Evolutionary conservation across 1,139 yeast species (phyloP).

Genomic region (Petasospora fabianii): DNA sequence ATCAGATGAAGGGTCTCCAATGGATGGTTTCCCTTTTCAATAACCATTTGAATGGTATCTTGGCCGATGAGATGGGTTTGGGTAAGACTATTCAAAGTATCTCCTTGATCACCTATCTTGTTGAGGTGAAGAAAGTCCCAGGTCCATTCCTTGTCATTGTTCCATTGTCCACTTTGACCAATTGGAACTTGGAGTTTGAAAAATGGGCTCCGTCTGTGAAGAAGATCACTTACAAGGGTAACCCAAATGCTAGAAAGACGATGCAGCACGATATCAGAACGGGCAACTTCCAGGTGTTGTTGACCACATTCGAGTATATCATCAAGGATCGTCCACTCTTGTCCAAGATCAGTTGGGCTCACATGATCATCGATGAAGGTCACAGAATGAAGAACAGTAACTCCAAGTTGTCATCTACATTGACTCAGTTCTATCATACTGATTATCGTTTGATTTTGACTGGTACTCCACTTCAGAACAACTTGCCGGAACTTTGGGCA

Average conservation of each 20-base stretch:
- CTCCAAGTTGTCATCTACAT: slow-evolving; percentile 67
- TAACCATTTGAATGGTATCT: slow-evolving; percentile 89
- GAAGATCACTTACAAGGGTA: slow-evolving; percentile 70
- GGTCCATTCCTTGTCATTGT: slow-evolving; percentile 81
- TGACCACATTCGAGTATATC: slow-evolving; percentile 78
- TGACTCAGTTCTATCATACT: slow-evolving; percentile 69
- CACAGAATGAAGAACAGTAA: slow-evolving; percentile 82
- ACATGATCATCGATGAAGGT: slow-evolving; percentile 88
- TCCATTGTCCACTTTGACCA: slow-evolving; percentile 78
- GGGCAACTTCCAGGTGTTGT: slow-evolving; percentile 70
- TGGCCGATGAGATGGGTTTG: slow-evolving; percentile 93
- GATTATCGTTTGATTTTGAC: slow-evolving; percentile 77
- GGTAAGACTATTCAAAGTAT: slow-evolving; percentile 88
- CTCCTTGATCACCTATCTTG: slow-evolving; percentile 68
- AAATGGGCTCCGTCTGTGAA: slow-evolving; percentile 81
- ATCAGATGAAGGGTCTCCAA: slow-evolving; percentile 89
- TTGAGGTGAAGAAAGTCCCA: slow-evolving; percentile 60
- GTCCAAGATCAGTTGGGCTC: slow-evolving; percentile 71
- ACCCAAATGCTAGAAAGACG: slow-evolving; percentile 64
- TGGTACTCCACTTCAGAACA: slow-evolving; percentile 85
- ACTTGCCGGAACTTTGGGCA: slow-evolving; percentile 84
- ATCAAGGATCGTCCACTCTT: slow-evolving; percentile 69
- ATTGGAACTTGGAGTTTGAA: slow-evolving; percentile 82
- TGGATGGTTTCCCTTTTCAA: slow-evolving; percentile 98
- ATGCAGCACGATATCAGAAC: slow-evolving; percentile 57